phyloP scores from a whole-genome alignment of 73 alveolate species.

The Stentor roeselii region DNA sequence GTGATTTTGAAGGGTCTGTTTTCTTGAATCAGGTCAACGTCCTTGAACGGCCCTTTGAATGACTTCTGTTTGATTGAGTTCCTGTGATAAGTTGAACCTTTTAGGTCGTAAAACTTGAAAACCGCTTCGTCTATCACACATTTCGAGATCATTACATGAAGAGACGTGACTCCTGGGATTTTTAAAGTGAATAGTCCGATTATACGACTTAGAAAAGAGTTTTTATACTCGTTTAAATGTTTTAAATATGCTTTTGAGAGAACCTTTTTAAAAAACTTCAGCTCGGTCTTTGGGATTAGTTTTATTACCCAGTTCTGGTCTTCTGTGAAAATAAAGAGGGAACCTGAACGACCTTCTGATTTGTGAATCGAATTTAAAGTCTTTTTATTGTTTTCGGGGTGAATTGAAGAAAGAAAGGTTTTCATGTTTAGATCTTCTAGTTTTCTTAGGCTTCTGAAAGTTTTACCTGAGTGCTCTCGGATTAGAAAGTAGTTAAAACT shows the following conservation, averaged over 20 bases:
- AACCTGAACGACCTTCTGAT: constrained; percentile 90
- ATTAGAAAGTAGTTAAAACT: not conserved
- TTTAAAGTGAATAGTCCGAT: constrained; percentile 10
- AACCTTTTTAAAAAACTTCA: constrained; percentile 63
- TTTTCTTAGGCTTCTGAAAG: constrained; percentile 48
- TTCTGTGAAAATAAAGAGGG: constrained; percentile 96
- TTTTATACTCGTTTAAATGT: constrained; percentile 77
- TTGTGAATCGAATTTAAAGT: not conserved
- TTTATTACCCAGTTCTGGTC: constrained; percentile 94
- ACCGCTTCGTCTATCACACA: constrained; percentile 54
- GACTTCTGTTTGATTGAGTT: constrained; percentile 33
- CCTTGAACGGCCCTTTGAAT: constrained; percentile 87
- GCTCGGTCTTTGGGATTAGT: constrained; percentile 85
- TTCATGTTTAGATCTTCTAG: constrained; percentile 51
- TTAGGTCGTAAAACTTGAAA: constrained; percentile 68
- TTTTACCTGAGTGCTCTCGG: constrained; percentile 52
- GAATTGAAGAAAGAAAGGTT: constrained; percentile 39
- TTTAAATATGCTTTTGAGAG: constrained; percentile 73
- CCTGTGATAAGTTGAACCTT: constrained; percentile 77
- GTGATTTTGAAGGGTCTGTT: constrained; percentile 58
- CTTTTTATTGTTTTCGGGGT: constrained; percentile 39
- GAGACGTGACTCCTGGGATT: not conserved
- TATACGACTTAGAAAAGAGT: constrained; percentile 37
- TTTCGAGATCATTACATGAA: constrained; percentile 50
- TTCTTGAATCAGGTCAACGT: constrained; percentile 70